Base-by-base conservation (phyloP, 352 stramenopile species). In the Phytophthora aleatoria region DNA sequence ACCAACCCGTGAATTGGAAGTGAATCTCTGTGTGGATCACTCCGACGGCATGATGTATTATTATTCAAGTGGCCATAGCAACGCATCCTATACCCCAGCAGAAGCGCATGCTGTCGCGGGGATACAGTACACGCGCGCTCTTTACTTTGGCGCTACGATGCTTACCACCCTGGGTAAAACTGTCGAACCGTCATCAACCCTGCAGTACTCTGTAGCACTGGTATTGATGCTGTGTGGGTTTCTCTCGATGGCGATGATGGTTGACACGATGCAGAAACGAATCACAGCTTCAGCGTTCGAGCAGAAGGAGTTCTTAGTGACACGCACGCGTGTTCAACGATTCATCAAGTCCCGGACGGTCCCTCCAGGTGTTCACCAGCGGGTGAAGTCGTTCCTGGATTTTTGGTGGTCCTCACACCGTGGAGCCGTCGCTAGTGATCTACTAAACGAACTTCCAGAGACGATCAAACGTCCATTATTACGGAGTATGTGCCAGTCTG, bases 351-450 rank as follows among this genome's bases (percentile, higher is more conserved):
- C 73, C 1, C 68, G 84, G 38, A 79, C 67, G 9, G 78, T 73
- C 0, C 79, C 81, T 1, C 1, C 74, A 0, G 65, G 67, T 1
- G 71, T 90, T 41, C 68, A 87, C 24, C 76, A 83, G 24, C 79
- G 79, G 0, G 81, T 85, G 0, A 77, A 85, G 38, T 75, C 79
- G 2, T 90, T 89, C 44, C 50, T 90, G 6, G 81, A 90, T 27
- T 90, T 87, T 62, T 90, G 81, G 81, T 90, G 81, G 81, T 84
- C 71, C 8, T 80, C 73, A 0, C 81, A 90, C 48, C 77, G 77
- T 7, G 81, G 81, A 5, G 79, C 81, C 0, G 74, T 86, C 16
- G 78, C 71, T 8, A 59, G 67, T 3, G 74, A 88, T 3, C 47
- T 90, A 0, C 28, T 90, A 5, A 70, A 73, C 20, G 81, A 88